Evolutionary conservation across 306 rosid genomes (phyloP).

Genomic region (Cajanus cajan): DNA sequence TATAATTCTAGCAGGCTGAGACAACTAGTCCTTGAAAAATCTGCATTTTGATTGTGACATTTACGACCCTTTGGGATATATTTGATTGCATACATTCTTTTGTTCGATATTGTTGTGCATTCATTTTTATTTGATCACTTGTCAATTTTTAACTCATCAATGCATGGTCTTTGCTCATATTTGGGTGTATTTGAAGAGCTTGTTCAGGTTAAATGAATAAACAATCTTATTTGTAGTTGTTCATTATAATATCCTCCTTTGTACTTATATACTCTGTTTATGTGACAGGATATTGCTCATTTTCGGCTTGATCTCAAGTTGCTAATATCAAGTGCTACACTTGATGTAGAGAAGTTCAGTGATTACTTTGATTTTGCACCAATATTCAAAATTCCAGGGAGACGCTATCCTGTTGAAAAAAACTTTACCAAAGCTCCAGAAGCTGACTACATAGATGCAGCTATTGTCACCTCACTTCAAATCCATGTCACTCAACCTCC

Average conservation of each 20-base stretch:
- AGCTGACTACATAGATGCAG: conserved; percentile 96
- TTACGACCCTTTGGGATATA: not conserved
- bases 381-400: conserved; percentile 88
- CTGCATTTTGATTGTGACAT: conserved; percentile 19
- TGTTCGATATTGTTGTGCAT: not conserved
- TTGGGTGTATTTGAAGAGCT: not conserved
- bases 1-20: too few species aligned
- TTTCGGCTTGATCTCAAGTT: conserved; percentile 95
- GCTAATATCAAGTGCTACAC: too few species aligned
- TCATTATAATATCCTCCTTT: not conserved
- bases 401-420: conserved; percentile 91
- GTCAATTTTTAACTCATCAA: too few species aligned
- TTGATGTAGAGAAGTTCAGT: conserved; percentile 95
- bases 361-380: conserved; percentile 96
- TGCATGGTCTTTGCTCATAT: too few species aligned
- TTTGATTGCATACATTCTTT: conserved; percentile 14
- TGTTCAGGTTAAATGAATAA: conserved; percentile 10
- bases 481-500: conserved; percentile 88
- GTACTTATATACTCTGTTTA: conserved; percentile 12
- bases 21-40: conserved; percentile 21
- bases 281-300: conserved; percentile 76
- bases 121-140: conserved; percentile 11
- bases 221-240: not conserved
- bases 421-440: conserved; percentile 91
- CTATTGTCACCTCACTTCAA: conserved; percentile 88